Evolutionary conservation across 331 rosid species (phyloP), one percentile per base, ranked within the genome.

Genomic region (Pyrus hybrid): DNA sequence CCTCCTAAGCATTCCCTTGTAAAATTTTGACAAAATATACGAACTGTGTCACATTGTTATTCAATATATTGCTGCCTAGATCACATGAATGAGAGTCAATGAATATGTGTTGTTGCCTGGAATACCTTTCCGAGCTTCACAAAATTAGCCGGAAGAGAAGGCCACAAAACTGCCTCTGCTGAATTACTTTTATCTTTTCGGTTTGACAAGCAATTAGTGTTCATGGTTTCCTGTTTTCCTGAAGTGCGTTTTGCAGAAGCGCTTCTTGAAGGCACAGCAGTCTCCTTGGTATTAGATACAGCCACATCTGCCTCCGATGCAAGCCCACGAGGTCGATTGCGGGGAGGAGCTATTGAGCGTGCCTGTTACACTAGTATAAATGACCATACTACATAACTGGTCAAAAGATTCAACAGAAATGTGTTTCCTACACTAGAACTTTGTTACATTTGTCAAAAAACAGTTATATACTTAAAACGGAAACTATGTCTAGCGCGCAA

Each of bases 1-100:
- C 85, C 92, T 90, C 76, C 97, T 94, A 70, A 94, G 90, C 80
- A 94, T 86, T 73, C 86, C 96, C 99, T 94, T 85, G 41, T 32
- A 71, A 80, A 82, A 83, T 70, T 63, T 66, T 43, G 77, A 72
- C 10, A 35, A 53, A 79, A 72, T 21, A 83, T 58, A 26, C 81
- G 71, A 76, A 72, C 18, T 57, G 67, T 43, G 61, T 72, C 56
- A 73, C 43, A 51, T 62, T 51, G 58, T 41, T 41, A 26, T 73
- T 67, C 61, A 61, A 72, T 64, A 10, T 51, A 14, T 51, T 51
- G 63, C 25, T n/a, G 16, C 45, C 69, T 64, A 4, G 43, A 41
- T 29, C 20, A 20, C 33, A 22, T 37, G 73, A 33, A 66, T 33
- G 8, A 47, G 67, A 33, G 18, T 65, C 43, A 11, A 74, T 62